A percentile compares a stretch with the other conserved stretches of the same genome.
Evolutionary conservation across 306 rosid genomes (phyloP).

Genomic region (Lathyrus aphaca): DNA sequence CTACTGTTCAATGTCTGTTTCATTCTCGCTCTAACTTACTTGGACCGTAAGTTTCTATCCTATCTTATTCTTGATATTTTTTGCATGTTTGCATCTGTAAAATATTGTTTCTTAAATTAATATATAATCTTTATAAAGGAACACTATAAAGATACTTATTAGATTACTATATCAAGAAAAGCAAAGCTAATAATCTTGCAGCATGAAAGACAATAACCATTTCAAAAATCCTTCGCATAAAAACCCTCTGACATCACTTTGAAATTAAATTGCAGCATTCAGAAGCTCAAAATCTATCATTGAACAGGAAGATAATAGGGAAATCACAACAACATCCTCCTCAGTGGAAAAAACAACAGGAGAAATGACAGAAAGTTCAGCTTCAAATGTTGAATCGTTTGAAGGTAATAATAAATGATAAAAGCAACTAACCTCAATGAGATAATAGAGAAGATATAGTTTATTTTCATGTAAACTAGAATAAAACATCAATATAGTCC

Average conservation of each 20-base stretch:
- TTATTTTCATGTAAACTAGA: neutral
- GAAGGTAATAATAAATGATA: slow-evolving; percentile 42
- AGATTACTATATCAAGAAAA: slow-evolving; percentile 20
- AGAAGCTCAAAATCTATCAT: slow-evolving; percentile 51
- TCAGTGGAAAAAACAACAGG: slow-evolving; percentile 9
- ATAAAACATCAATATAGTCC: neutral
- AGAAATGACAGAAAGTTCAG: slow-evolving; percentile 4
- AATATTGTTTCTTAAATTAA: slow-evolving; percentile 2
- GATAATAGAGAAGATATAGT: neutral
- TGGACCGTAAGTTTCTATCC: slow-evolving; percentile 57
- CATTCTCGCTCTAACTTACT: slow-evolving; percentile 59
- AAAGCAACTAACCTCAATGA: slow-evolving; percentile 6
- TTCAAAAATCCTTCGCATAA: neutral
- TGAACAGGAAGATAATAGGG: slow-evolving; percentile 46
- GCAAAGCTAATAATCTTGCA: slow-evolving; percentile 7
- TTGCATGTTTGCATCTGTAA: neutral
- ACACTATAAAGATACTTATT: neutral
- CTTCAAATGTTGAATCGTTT: slow-evolving; percentile 32
- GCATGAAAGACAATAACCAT: neutral
- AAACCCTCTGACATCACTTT: slow-evolving; percentile 16
- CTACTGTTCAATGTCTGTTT: slow-evolving; percentile 57
- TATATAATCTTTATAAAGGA: slow-evolving; percentile 2
- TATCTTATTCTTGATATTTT: neutral
- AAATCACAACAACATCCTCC: slow-evolving; percentile 36
- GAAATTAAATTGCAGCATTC: slow-evolving; percentile 51